Evolutionary conservation across 257 asterid species (phyloP), one percentile per base, ranked within the genome.

Genomic region (Agastache rugosa): DNA sequence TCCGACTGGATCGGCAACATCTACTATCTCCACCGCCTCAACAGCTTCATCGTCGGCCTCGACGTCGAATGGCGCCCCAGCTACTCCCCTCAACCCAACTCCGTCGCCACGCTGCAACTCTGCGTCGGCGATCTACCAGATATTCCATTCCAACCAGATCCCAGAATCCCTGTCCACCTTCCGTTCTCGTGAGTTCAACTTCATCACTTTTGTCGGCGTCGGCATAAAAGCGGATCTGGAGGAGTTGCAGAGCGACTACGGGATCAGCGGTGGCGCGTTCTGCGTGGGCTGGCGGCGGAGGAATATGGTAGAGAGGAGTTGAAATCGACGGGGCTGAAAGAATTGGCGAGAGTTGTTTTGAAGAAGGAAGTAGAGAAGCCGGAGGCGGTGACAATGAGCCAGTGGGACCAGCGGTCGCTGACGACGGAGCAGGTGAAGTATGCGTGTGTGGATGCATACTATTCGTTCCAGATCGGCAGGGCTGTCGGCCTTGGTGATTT

Each of bases 31-130:
- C 17, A 79, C 72, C 63, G 54, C 68, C 37, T 16, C 25, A 68
- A 19, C 22, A 8, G 29, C 71, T 66, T 81, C 67, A 75, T 85
- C 68, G 81, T 83, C 69, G 83, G 89, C 37, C 80, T 85, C 27
- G 85, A 83, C 82, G 35, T 2, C 50, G 50, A 44, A n/a, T 44
- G 50, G 50, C 12, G 14, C 50, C n/a, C 50, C 4, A 10, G 3
- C 50, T 44, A 11, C 6, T 22, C 8, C 14, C 1, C 9, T 0
- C 2, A 11, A 11, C 70, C 17, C 7, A 84, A 78, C 75, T 82
- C 79, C 7, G 75, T 64, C 25, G 86, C 84, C 9, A 79, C 73
- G 8, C 70, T 81, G 27, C 86, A 81, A 53, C 72, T 84, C 20
- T 76, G 78, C 74, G 71, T 84, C 35, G 75, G 71, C 65, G n/a